Base-by-base conservation (phyloP, 108 stramenopile species). In the Cylindrotheca fusiformis region DNA sequence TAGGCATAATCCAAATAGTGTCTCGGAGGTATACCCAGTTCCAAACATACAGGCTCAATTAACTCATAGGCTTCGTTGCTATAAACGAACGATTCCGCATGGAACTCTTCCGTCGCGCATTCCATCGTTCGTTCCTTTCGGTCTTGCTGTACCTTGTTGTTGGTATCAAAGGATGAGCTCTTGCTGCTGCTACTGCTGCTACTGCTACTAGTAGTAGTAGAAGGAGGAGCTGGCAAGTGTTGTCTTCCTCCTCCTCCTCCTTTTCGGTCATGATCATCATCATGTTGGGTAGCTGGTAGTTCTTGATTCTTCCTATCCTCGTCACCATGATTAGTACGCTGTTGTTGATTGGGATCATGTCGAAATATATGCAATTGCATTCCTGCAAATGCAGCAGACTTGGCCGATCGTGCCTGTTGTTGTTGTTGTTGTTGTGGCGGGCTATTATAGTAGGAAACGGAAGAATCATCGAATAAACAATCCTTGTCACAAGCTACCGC, bases 1-100 rank as follows among this genome's bases (percentile, higher is more conserved):
- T 78, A 82, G 0, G 76, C 76, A 72, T 65, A 82, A 53, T 82
- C 81, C 48, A 49, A 27, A 23, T 57, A 65, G 51, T 82, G 81
- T 0, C 64, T 58, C 3, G 72, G 71, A 0, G 29, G 33, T 3
- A 58, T 58, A 8, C 81, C 81, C 18, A 82, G 72, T 51, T 78
- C 70, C 0, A 59, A 30, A 48, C 63, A 65, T 24, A 78, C 28
- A 1, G 66, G 73, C 56, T 82, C 77, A 23, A 72, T 4, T 22
- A 82, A 48, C 28, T 81, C 45, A 50, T 81, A 81, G 0, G 63
- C 50, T 41, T 41, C 14, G 6, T 41, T 14, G n/a, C n/a, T n/a
- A 41, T 41, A 41, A 41, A 41, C 36, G 36, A 41, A 41, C 10
- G 36, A 41, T n/a, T n/a, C n/a, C n/a, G n/a, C n/a, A n/a, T n/a